Evolutionary conservation across 2,329 filamentous ascomycete species (phyloP).

Genomic region (Fusarium decemcellulare): DNA sequence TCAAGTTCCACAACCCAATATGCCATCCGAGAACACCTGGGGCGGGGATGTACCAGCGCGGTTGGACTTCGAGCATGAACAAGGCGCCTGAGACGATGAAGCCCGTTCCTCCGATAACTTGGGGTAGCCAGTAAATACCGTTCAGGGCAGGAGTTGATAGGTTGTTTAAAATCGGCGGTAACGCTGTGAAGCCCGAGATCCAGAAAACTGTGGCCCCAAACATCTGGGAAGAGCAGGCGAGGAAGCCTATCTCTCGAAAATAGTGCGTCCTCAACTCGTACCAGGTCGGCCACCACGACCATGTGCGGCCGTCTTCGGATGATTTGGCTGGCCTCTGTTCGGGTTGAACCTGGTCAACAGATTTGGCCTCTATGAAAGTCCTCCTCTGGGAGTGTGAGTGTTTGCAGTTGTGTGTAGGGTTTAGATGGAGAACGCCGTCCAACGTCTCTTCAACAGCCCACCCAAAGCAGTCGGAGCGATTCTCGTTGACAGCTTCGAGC

Average conservation of each 20-base stretch:
- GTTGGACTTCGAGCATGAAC: conserved; percentile 78
- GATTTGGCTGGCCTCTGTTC: neutral
- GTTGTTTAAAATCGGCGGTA: conserved; percentile 65
- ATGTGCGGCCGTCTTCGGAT: conserved; percentile 50
- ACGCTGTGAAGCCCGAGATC: conserved; percentile 72
- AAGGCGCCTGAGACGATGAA: conserved; percentile 72
- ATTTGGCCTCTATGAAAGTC: conserved; percentile 33
- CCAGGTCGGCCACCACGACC: conserved; percentile 73
- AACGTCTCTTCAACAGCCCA: conserved; percentile 70
- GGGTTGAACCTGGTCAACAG: neutral
- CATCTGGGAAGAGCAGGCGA: conserved; percentile 70
- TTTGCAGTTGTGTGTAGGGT: conserved; percentile 35
- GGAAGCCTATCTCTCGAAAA: conserved; percentile 62
- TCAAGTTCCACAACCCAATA: conserved; percentile 75
- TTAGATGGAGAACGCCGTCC: conserved; percentile 32
- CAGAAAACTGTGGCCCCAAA: conserved; percentile 74
- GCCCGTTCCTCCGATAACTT: conserved; percentile 73
- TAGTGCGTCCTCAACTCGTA: conserved; percentile 72
- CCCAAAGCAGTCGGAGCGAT: conserved; percentile 75
- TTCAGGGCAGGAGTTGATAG: conserved; percentile 56
- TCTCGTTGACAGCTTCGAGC: conserved; percentile 78
- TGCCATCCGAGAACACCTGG: conserved; percentile 74
- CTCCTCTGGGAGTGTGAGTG: conserved; percentile 47
- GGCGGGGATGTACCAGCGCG: conserved; percentile 73
- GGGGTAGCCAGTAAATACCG: conserved; percentile 71